Evolutionary conservation across 805 yeast species (phyloP), one percentile per base, ranked within the genome.

Genomic region (Millerozyma acaciae): DNA sequence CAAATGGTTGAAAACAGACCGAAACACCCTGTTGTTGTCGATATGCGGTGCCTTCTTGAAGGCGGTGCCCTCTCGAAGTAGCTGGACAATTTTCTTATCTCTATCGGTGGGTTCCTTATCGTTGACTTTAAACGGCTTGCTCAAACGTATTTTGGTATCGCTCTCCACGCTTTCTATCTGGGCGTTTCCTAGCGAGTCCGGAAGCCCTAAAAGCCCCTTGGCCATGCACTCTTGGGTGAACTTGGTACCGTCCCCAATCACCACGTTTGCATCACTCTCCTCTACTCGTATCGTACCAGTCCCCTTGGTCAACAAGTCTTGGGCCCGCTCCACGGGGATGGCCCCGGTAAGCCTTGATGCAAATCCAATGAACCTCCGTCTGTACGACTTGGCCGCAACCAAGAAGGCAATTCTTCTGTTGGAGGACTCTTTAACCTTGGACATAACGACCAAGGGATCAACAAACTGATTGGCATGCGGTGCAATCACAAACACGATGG

Each of bases 391-490:
- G 10, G 57, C 61, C 8, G 71, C 71, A 10, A 62, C 55, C 36
- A 65, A 50, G 33, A 56, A 55, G 12, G 70, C 55, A 5, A 63
- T 54, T 12, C 61, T 39, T 26, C 70, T 39, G 8, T 59, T 53
- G 2, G 57, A 43, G 22, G 40, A 43, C 28, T 60, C 50, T 16
- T 52, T 51, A n/a, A 62, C 62, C 33, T 55, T 51, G 16, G 62
- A 44, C 59, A 63, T 59, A 27, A 62, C 62, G 19, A 64, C 54
- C 25, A 61, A 38, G 1, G 62, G 67, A 44, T 65, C 71, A 14
- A 65, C 53, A 34, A 63, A 65, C 40, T 65, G 68, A 41, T 65
- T 65, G 36, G 60, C 68, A 43, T 65, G 71, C 2, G 71, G 71
- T 2, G 68, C 71, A 35, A 63, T 55, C 7, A 64, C 71, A 36